Conservation (phyloP, 495 filamentous ascomycete genomes). For the Friedmanniomyces simplex region DNA sequence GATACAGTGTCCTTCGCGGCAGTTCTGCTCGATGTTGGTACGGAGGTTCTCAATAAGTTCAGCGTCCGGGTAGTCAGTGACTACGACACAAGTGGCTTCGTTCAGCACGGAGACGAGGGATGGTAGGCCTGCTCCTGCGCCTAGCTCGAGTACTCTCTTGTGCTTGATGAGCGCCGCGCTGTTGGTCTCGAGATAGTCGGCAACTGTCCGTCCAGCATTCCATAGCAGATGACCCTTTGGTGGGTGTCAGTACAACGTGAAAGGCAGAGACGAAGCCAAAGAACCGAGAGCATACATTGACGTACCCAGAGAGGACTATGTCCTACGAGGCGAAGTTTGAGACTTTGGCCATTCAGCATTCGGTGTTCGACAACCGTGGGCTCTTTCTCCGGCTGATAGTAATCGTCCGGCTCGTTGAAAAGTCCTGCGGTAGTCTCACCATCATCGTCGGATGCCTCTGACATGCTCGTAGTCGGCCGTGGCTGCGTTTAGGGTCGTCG, state of each 20-base stretch:
- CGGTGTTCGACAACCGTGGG: conserved; percentile 59
- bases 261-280: too few species aligned
- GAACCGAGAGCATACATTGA: conserved; percentile 7
- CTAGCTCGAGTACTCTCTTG: conserved; percentile 74
- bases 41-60: conserved; percentile 68
- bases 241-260: background rate
- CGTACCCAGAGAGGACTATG: conserved; percentile 79
- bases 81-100: conserved; percentile 58
- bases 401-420: conserved; percentile 71
- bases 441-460: conserved; percentile 27
- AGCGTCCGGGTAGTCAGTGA: conserved; percentile 81
- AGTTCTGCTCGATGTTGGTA: conserved; percentile 47
- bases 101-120: conserved; percentile 63
- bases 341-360: conserved; percentile 51
- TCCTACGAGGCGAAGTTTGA: conserved; percentile 74
- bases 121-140: conserved; percentile 79
- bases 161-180: conserved; percentile 43
- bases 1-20: conserved; percentile 16
- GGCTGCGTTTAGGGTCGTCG: background rate
- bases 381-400: conserved; percentile 58
- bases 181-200: conserved; percentile 63
- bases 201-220: conserved; percentile 70
- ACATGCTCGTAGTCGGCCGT: background rate
- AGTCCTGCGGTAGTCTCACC: conserved; percentile 37
- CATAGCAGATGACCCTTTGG: conserved; percentile 73